Conservation (phyloP, 2,329 filamentous ascomycete genomes). For the Scytalidium sp. region DNA sequence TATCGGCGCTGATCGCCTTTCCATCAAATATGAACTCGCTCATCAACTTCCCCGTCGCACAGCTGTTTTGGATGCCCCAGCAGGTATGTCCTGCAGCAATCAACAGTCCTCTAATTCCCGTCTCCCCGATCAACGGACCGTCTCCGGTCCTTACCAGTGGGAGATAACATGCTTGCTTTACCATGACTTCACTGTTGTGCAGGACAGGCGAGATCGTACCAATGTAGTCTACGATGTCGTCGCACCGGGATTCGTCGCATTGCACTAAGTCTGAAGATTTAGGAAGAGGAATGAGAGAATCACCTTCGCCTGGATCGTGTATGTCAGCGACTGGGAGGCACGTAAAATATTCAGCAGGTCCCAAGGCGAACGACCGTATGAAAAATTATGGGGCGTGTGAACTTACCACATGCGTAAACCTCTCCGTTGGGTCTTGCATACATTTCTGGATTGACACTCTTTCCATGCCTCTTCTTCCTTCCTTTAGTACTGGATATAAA, state of each 20-base stretch:
- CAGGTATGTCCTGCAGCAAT: slow-evolving; percentile 91
- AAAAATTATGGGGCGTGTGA: not conserved
- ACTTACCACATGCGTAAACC: slow-evolving; percentile 83
- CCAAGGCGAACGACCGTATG: no score
- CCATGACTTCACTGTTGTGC: slow-evolving; percentile 64
- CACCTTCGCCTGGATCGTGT: slow-evolving; percentile 72
- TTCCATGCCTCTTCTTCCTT: slow-evolving; percentile 52
- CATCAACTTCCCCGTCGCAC: slow-evolving; percentile 79
- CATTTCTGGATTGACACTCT: slow-evolving; percentile 81
- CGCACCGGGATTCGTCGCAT: slow-evolving; percentile 72
- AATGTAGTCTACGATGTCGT: slow-evolving; percentile 82
- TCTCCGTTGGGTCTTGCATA: slow-evolving; percentile 87
- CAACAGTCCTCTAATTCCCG: slow-evolving; percentile 69
- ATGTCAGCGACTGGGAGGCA: no score
- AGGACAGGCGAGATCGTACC: slow-evolving; percentile 63
- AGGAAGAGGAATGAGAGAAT: slow-evolving; percentile 72
- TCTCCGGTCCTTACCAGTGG: slow-evolving; percentile 53
- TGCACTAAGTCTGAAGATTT: slow-evolving; percentile 71
- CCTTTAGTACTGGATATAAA: slow-evolving; percentile 29
- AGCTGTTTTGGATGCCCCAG: slow-evolving; percentile 97
- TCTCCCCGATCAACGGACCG: slow-evolving; percentile 75
- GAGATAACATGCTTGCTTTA: slow-evolving; percentile 88
- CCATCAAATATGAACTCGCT: slow-evolving; percentile 78
- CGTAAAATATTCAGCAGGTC: no score
- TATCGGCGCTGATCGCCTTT: slow-evolving; percentile 62